Percentiles rank a stretch among this genome's conserved stretches.
Evolutionary conservation across 805 yeast species (phyloP).

Genomic region (Candida nonsorbophila): DNA sequence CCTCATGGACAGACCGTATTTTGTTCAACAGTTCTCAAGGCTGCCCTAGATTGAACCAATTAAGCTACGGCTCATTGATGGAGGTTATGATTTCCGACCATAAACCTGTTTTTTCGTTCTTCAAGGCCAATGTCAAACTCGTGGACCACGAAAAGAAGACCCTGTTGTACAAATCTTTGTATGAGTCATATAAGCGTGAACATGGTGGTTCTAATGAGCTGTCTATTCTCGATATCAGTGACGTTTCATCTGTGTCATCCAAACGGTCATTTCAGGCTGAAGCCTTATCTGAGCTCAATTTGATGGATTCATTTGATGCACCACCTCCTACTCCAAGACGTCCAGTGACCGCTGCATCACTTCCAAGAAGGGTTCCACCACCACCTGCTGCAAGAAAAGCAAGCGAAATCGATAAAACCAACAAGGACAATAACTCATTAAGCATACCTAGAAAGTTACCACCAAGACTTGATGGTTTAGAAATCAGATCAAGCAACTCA

Average conservation of each 20-base stretch:
- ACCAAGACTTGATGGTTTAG: slow-evolving; percentile 9
- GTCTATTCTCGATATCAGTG: slow-evolving; percentile 1
- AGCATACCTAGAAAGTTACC: slow-evolving; percentile 11
- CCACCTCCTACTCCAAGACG: slow-evolving; percentile 15
- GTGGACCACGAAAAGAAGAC: slow-evolving; percentile 44
- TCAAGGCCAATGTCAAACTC: slow-evolving; percentile 58
- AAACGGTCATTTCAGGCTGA: slow-evolving; percentile 21
- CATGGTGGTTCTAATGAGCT: slow-evolving; percentile 13
- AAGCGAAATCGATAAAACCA: slow-evolving; percentile 6
- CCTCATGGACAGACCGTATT: slow-evolving; percentile 95
- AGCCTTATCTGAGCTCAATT: slow-evolving; percentile 29
- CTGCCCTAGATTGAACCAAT: slow-evolving; percentile 40
- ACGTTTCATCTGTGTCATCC: slow-evolving; percentile 4
- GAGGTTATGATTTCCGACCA: slow-evolving; percentile 73
- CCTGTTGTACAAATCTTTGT: slow-evolving; percentile 20
- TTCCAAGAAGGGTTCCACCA: slow-evolving; percentile 13
- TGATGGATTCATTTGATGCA: slow-evolving; percentile 23
- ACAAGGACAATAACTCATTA: neutral
- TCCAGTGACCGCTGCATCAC: slow-evolving; percentile 4
- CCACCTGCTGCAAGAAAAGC: slow-evolving; percentile 17
- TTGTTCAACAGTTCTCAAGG: slow-evolving; percentile 48
- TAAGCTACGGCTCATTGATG: slow-evolving; percentile 64
- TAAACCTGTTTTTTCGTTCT: slow-evolving; percentile 85
- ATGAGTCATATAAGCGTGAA: slow-evolving; percentile 23
- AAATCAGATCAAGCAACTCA: slow-evolving; percentile 1